phyloP scores from a whole-genome alignment of 371 early-diverging fungal genomes.

The Paraphysoderma sedebokerense region DNA sequence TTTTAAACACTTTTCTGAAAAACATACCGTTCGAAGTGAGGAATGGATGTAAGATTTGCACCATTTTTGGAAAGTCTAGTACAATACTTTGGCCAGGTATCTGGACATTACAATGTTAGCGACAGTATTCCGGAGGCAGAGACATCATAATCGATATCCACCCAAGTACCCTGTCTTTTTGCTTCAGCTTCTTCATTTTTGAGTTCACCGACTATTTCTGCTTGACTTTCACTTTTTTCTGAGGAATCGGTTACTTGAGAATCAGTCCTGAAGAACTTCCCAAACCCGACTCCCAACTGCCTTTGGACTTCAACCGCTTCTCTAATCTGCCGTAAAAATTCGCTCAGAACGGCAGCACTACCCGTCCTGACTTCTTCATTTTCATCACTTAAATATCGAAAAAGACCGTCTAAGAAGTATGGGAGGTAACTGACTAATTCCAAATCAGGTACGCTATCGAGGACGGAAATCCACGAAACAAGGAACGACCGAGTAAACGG shows the following conservation, averaged over 20 bases:
- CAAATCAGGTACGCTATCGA: slow-evolving; percentile 77
- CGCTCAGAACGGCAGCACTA: slow-evolving; percentile 42
- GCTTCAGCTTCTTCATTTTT: too few species aligned
- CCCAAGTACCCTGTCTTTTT: too few species aligned
- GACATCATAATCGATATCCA: too few species aligned
- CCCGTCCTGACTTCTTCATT: slow-evolving; percentile 64
- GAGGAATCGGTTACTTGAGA: too few species aligned
- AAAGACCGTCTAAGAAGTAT: slow-evolving; percentile 70
- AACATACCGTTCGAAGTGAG: slow-evolving; percentile 35
- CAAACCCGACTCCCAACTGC: not conserved
- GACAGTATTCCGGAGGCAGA: too few species aligned
- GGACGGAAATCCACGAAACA: slow-evolving; percentile 74
- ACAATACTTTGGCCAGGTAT: slow-evolving; percentile 53
- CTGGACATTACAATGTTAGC: too few species aligned
- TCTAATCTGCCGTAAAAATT: slow-evolving; percentile 39
- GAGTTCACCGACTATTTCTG: too few species aligned
- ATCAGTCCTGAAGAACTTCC: too few species aligned
- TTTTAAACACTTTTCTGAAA: not conserved
- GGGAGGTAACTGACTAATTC: slow-evolving; percentile 73
- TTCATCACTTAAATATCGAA: slow-evolving; percentile 65
- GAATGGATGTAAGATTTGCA: slow-evolving; percentile 63
- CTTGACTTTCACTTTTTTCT: too few species aligned
- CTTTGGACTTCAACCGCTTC: slow-evolving; percentile 40
- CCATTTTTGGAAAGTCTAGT: slow-evolving; percentile 57
- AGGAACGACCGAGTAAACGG: slow-evolving; percentile 74